These are phyloP conservation scores for Cenococcum geophilum DNA, from an alignment of 495 filamentous ascomycete genomes.

Conservation along the genomic window DNA sequence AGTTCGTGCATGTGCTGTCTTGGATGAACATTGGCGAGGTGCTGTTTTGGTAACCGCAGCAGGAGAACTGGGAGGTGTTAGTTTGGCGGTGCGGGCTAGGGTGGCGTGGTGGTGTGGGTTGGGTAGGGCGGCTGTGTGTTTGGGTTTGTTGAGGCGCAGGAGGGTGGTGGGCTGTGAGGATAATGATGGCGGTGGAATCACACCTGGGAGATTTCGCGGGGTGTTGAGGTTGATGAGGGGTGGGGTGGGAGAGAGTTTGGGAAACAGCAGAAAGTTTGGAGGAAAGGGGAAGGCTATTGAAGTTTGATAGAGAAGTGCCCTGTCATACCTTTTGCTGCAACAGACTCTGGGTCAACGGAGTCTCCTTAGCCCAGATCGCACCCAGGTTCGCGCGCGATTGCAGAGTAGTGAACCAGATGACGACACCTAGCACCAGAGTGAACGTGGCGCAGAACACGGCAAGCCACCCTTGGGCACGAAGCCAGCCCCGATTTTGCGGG, in stretches of 20 bases:
- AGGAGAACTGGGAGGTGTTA: no score
- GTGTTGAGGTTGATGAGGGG: no score
- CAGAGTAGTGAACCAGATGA: conserved; percentile 65
- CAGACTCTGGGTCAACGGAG: conserved; percentile 49
- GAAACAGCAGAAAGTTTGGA: no score
- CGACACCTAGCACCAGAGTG: conserved; percentile 58
- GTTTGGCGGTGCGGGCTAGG: no score
- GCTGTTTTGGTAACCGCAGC: conserved; percentile 68
- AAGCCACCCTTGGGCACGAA: conserved; percentile 51
- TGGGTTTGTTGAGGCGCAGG: no score
- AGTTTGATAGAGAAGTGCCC: no score
- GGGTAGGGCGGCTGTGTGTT: no score
- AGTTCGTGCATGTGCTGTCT: conserved; percentile 55
- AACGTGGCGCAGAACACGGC: conserved; percentile 55
- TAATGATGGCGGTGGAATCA: no score
- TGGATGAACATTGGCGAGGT: conserved; percentile 57
- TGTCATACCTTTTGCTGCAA: conserved; percentile 57
- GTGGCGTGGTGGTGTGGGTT: no score
- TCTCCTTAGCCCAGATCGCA: conserved; percentile 51
- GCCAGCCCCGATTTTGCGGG: conserved; percentile 37
- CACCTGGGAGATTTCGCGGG: no score
- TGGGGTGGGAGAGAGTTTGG: no score
- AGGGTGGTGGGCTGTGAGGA: neutral
- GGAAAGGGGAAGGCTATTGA: no score
- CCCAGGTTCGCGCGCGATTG: conserved; percentile 53